These are phyloP conservation scores for Neonectria hederae DNA, from an alignment of 2,329 filamentous ascomycete genomes.

Conservation along the genomic window DNA sequence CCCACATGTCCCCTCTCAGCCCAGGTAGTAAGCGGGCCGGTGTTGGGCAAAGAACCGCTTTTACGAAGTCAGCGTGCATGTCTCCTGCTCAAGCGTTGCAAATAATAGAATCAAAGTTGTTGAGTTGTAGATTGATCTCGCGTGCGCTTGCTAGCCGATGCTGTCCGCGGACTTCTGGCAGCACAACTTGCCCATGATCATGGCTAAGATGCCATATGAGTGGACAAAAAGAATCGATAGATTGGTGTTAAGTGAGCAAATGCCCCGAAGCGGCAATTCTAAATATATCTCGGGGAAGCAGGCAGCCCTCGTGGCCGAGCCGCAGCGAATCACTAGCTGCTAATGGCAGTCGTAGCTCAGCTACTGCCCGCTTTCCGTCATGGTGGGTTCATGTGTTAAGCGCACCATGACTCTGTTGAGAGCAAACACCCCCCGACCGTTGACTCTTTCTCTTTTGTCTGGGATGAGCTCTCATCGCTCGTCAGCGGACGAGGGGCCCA, in stretches of 20 bases:
- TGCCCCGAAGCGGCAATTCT: slow-evolving; percentile 28
- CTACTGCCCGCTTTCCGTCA: slow-evolving; percentile 23
- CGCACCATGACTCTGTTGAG: background rate
- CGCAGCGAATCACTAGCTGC: slow-evolving; percentile 25
- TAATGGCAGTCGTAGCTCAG: slow-evolving; percentile 12
- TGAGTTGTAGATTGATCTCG: background rate
- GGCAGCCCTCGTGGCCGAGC: slow-evolving; percentile 22
- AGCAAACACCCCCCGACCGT: background rate
- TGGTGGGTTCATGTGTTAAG: slow-evolving; percentile 25
- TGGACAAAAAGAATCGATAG: slow-evolving; percentile 14
- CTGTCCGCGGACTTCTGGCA: background rate
- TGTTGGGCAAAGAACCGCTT: background rate
- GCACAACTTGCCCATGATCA: slow-evolving; percentile 17
- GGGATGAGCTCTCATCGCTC: slow-evolving; percentile 4
- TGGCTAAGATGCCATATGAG: background rate
- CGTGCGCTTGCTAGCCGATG: background rate
- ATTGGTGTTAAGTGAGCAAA: background rate
- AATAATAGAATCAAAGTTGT: background rate
- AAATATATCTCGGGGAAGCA: slow-evolving; percentile 32
- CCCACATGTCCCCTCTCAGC: no score
- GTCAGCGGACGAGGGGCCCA: slow-evolving; percentile 15
- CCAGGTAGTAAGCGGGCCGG: background rate
- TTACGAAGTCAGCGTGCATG: background rate
- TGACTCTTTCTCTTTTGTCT: slow-evolving; percentile 1
- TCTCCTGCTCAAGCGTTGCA: background rate